Evolutionary conservation across 768 basidiomycete genomes (phyloP), one percentile per base, ranked within the genome.

Genomic region (Amanita rubescens): DNA sequence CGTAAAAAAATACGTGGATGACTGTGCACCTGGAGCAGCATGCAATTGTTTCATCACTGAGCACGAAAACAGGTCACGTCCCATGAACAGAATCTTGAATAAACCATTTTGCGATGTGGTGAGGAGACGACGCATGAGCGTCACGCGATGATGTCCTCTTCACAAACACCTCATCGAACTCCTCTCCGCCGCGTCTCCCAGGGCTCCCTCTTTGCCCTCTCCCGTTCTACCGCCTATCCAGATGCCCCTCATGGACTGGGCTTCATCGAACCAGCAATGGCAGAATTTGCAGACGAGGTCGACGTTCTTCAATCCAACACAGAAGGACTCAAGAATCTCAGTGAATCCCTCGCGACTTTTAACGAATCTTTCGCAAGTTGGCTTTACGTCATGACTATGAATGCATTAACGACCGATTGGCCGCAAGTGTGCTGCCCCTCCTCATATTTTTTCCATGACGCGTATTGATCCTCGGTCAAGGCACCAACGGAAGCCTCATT

Each of bases 331-430:
- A 79, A 79, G 56, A 72, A 75, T 22, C 78, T 97, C 57, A 83
- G 85, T 66, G 75, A 84, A 43, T 84, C 89, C 17, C 75, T 97
- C 49, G 79, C 80, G 12, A 84, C 81, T 4, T 95, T 95, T 75
- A 96, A 96, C 65, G 94, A 97, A 68, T 82, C 84, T 12, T 95
- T 97, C 62, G 88, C 94, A 12, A 91, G 89, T 63, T 94, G 84
- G 79, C 69, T 95, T 10, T 94, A 94, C 65, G 82, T 85, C 20
- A 85, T 94, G 82, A 87, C 90, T 64, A 95, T 97, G 91, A 93
- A 94, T 63, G 84, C 91, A 2, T 77, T 95, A 53, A 93, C 92
- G n/a, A 84, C 84, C 0, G 94, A 96, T 64, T 96, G 92, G 92
- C 82, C 81, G 0, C 87, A 94, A 76, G 91, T 85, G 57, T 54